These are phyloP conservation scores for Zea mays DNA, from an alignment of 176 grass and related monocot genomes.

Conservation along the genomic window Zm-B73-REFERENCE-NAM-5.0 NC_050102.1:147242501-147243000, in stretches of 20 bases:
- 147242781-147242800: not conserved
- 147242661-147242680: no score
- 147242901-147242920: conserved; percentile 28
- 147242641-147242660: no score
- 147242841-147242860: not conserved
- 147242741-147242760: not conserved
- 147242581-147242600: no score
- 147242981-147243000: not conserved
- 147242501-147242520: no score
- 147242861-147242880: not conserved
- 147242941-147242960: not conserved
- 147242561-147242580: no score
- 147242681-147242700: no score
- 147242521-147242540: no score
- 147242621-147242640: no score
- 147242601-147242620: no score
- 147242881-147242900: not conserved
- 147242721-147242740: no score
- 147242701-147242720: no score
- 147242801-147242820: not conserved
- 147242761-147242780: not conserved
- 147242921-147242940: not conserved
- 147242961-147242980: not conserved
- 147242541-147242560: no score
- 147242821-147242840: conserved; percentile 7